Percentiles rank a stretch among this genome's conserved stretches.
Conservation (phyloP, 2,329 filamentous ascomycete genomes). For the Colletotrichum agaves region DNA sequence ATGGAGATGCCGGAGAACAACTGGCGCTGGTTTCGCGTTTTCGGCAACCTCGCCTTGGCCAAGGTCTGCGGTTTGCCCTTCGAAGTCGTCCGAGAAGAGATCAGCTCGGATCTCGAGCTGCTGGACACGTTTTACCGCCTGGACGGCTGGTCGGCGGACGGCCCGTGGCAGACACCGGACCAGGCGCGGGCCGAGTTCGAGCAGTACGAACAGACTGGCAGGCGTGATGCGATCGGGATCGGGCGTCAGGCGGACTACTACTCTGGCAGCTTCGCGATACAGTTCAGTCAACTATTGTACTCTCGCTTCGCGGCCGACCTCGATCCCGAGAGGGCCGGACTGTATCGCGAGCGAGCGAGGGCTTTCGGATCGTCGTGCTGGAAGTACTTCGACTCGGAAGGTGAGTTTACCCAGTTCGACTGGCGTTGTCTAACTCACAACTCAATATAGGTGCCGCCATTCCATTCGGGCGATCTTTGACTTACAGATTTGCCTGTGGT, state of each 20-base stretch:
- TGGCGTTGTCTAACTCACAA: too few species aligned
- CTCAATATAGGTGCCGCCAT: slow-evolving; percentile 56
- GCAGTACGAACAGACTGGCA: slow-evolving; percentile 33
- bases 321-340: slow-evolving; percentile 50
- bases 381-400: slow-evolving; percentile 59
- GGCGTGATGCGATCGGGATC: slow-evolving; percentile 40
- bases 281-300: slow-evolving; percentile 61
- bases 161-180: slow-evolving; percentile 50
- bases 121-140: slow-evolving; percentile 57
- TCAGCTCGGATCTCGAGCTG: slow-evolving; percentile 54
- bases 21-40: slow-evolving; percentile 64
- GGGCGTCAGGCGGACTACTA: slow-evolving; percentile 62
- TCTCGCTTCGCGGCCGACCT: slow-evolving; percentile 54
- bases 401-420: slow-evolving; percentile 40
- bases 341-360: slow-evolving; percentile 51
- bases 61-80: slow-evolving; percentile 52
- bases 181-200: slow-evolving; percentile 37
- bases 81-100: slow-evolving; percentile 47
- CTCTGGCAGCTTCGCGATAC: slow-evolving; percentile 64
- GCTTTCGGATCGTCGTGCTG: slow-evolving; percentile 56
- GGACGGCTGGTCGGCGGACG: slow-evolving; percentile 61
- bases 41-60: slow-evolving; percentile 58
- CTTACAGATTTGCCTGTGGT: slow-evolving; percentile 61
- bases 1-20: slow-evolving; percentile 60
- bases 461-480: slow-evolving; percentile 62